These are phyloP conservation scores for Ophiostoma fasciatum DNA, from an alignment of 2,329 filamentous ascomycete genomes.

Conservation along the genomic window DNA sequence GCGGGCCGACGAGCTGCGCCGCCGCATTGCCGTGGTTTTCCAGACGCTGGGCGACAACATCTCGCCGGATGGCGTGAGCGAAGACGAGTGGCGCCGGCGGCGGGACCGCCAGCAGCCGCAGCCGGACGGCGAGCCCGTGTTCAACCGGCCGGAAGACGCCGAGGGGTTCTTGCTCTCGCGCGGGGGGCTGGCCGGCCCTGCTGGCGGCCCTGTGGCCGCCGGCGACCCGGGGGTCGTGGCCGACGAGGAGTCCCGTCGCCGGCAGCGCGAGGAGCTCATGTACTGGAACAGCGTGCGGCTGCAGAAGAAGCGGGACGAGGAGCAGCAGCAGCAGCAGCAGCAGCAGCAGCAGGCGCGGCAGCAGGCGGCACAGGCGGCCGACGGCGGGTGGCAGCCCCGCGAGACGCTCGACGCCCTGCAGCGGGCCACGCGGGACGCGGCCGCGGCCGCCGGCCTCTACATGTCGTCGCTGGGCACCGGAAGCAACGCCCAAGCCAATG, in stretches of 20 bases:
- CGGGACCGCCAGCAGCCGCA: too few species aligned
- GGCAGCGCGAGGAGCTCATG: constrained; percentile 49
- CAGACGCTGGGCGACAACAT: constrained; percentile 45
- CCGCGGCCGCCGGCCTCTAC: constrained; percentile 8
- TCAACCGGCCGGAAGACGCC: constrained; percentile 52
- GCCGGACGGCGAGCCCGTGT: constrained; percentile 33
- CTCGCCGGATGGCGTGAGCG: constrained; percentile 22
- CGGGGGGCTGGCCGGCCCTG: constrained; percentile 11
- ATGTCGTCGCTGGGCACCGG: constrained; percentile 1
- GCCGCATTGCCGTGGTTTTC: constrained; percentile 44
- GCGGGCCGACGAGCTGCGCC: constrained; percentile 44
- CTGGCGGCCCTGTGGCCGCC: constrained; percentile 7
- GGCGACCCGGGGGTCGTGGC: constrained; percentile 38
- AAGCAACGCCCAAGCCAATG: background rate
- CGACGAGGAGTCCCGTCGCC: constrained; percentile 44
- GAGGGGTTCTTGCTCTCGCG: constrained; percentile 45
- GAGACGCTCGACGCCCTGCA: constrained; percentile 4
- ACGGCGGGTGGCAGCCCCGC: constrained; percentile 2
- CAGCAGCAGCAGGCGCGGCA: constrained; percentile 8
- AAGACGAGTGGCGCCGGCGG: constrained; percentile 9
- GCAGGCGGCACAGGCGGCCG: background rate
- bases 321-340: constrained; percentile 11
- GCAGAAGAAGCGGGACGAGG: constrained; percentile 26
- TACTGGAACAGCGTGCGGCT: constrained; percentile 47
- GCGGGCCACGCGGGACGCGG: constrained; percentile 8